These are phyloP conservation scores for Rhizoctonia solani DNA, from an alignment of 1,284 basidiomycete genomes.

Conservation along the genomic window DNA sequence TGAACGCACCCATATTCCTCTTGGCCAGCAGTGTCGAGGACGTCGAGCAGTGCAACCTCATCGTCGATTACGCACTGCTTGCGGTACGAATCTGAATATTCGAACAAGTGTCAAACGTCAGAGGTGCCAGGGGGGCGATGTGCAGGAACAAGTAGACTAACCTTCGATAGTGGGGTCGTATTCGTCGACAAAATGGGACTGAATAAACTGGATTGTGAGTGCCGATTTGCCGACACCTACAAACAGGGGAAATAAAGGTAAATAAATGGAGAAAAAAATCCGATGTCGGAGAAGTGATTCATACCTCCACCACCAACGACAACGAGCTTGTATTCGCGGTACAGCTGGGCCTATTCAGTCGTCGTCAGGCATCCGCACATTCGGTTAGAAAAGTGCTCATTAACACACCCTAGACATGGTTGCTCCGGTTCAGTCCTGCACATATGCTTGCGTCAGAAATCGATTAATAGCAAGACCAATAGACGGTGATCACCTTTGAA, in stretches of 20 bases:
- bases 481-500: background rate
- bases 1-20: conserved; percentile 93
- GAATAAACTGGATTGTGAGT: conserved; percentile 97
- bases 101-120: background rate
- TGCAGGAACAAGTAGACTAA: conserved; percentile 44
- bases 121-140: background rate
- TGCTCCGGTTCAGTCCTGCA: conserved; percentile 4
- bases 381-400: background rate
- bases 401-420: conserved; percentile 27
- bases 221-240: conserved; percentile 97
- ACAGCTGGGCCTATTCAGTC: conserved; percentile 77
- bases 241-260: background rate
- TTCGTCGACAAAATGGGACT: conserved; percentile 96
- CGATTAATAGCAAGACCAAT: background rate
- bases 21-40: conserved; percentile 98
- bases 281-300: conserved; percentile 43
- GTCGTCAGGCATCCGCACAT: background rate
- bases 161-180: conserved; percentile 98
- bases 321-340: conserved; percentile 95
- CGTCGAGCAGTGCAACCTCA: conserved; percentile 95
- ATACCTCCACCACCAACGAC: conserved; percentile 96
- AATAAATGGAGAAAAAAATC: background rate
- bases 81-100: conserved; percentile 85
- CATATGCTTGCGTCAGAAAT: too few relatives aligned
- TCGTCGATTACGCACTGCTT: conserved; percentile 98